A percentile compares a stretch with the other conserved stretches of the same genome.
phyloP scores from a whole-genome alignment of 2,329 filamentous ascomycete species.

The Chaetomiaceae sp. region DNA sequence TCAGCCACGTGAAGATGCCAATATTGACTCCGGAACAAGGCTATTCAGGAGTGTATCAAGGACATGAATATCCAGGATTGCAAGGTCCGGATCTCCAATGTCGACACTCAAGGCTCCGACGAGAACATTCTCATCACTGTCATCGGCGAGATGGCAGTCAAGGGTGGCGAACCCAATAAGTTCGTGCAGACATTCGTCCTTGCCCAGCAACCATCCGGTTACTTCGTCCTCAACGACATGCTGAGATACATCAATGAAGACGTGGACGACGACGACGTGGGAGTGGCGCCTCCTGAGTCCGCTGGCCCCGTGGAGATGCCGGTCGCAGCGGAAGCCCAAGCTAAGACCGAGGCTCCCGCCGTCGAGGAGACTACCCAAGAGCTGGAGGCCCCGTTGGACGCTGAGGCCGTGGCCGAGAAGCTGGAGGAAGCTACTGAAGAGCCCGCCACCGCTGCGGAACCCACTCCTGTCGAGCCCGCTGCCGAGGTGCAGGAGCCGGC shows the following conservation, averaged over 20 bases:
- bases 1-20: not conserved
- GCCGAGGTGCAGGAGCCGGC: conserved; percentile 11
- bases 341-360: conserved; percentile 33
- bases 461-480: conserved; percentile 32
- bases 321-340: conserved; percentile 31
- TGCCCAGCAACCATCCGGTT: conserved; percentile 91
- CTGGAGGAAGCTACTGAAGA: conserved; percentile 55
- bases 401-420: conserved; percentile 65
- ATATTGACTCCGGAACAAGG: conserved; percentile 44
- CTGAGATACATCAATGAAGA: conserved; percentile 89
- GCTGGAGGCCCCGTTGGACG: conserved; percentile 40
- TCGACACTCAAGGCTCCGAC: conserved; percentile 90
- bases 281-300: conserved; percentile 29
- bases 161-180: conserved; percentile 83
- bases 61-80: conserved; percentile 91
- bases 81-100: conserved; percentile 97
- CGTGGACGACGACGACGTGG: conserved; percentile 59
- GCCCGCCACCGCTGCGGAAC: conserved; percentile 24
- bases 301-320: conserved; percentile 33
- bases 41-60: conserved; percentile 92
- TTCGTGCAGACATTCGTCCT: conserved; percentile 98
- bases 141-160: conserved; percentile 96
- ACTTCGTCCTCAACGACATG: conserved; percentile 98
- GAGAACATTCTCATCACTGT: conserved; percentile 96
- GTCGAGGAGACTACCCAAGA: conserved; percentile 46